These are phyloP conservation scores for Eutreptiella sp. DNA, from an alignment of 208 protist genomes.

Conservation along the genomic window DNA sequence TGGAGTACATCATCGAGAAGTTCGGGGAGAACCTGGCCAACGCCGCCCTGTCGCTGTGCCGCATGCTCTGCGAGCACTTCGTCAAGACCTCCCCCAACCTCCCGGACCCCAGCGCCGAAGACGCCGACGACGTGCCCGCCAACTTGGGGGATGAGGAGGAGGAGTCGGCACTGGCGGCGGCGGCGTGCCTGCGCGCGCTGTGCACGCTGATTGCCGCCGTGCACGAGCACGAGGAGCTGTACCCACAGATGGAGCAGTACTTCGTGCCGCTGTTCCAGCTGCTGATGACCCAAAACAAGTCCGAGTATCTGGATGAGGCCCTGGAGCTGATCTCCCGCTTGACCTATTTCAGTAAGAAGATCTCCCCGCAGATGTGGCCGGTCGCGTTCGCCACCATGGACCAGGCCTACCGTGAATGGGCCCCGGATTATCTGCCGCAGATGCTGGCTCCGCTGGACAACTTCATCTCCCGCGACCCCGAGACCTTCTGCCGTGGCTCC, in stretches of 20 bases:
- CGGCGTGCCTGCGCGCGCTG: background rate
- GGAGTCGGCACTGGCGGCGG: background rate
- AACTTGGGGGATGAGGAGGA: constrained; percentile 14
- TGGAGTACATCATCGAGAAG: constrained; percentile 70
- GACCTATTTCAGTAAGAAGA: constrained; percentile 57
- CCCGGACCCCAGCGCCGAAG: too few relatives aligned
- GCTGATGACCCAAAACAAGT: constrained; percentile 52
- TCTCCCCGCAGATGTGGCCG: constrained; percentile 54
- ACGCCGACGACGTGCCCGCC: too few relatives aligned
- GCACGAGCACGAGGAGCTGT: constrained; percentile 33
- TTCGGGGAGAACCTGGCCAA: constrained; percentile 73
- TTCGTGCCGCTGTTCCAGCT: constrained; percentile 59
- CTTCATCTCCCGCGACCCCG: constrained; percentile 63
- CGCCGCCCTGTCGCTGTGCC: constrained; percentile 66
- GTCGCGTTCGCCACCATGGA: constrained; percentile 55
- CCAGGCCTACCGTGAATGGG: constrained; percentile 40
- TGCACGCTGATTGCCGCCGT: constrained; percentile 3
- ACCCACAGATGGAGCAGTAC: constrained; percentile 54
- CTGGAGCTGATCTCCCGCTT: constrained; percentile 70
- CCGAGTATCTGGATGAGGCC: constrained; percentile 72
- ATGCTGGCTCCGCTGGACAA: constrained; percentile 81
- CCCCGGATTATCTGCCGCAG: too few relatives aligned
- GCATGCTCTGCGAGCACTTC: constrained; percentile 72
- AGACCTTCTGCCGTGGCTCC: constrained; percentile 41
- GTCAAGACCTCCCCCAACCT: constrained; percentile 47